phyloP scores from a whole-genome alignment of 148 eudicot genomes.

The Pouteria glomerata region DNA sequence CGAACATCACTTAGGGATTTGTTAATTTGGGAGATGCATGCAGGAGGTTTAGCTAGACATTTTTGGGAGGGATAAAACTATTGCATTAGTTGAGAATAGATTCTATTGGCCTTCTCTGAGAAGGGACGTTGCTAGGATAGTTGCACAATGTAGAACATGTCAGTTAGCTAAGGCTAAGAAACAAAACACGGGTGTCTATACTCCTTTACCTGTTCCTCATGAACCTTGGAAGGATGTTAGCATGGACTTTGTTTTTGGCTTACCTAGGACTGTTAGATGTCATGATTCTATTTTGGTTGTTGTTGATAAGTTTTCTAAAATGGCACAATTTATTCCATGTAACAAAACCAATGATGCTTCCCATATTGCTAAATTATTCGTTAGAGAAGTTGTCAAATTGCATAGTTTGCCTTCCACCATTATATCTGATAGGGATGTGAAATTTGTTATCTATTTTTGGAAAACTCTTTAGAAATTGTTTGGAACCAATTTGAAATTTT shows the following conservation, averaged over 20 bases:
- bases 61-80: not conserved
- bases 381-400: not conserved
- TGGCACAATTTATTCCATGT: constrained; percentile 9
- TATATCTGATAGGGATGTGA: constrained; percentile 10
- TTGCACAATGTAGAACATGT: not conserved
- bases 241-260: not conserved
- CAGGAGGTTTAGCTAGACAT: not conserved
- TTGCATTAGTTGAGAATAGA: not conserved
- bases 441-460: constrained; percentile 11
- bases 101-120: not conserved
- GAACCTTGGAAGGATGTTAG: not conserved
- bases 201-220: not conserved
- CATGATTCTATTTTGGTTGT: constrained; percentile 2
- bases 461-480: constrained; percentile 7
- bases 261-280: not conserved
- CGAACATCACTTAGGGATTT: not conserved
- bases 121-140: not conserved
- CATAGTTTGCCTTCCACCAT: constrained; percentile 7
- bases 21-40: not conserved
- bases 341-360: not conserved
- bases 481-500: not conserved
- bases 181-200: not conserved
- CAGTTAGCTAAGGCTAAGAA: not conserved
- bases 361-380: not conserved
- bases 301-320: constrained; percentile 6